Evolutionary conservation across 495 filamentous ascomycete genomes (phyloP).

Genomic region (Parathielavia appendiculata): DNA sequence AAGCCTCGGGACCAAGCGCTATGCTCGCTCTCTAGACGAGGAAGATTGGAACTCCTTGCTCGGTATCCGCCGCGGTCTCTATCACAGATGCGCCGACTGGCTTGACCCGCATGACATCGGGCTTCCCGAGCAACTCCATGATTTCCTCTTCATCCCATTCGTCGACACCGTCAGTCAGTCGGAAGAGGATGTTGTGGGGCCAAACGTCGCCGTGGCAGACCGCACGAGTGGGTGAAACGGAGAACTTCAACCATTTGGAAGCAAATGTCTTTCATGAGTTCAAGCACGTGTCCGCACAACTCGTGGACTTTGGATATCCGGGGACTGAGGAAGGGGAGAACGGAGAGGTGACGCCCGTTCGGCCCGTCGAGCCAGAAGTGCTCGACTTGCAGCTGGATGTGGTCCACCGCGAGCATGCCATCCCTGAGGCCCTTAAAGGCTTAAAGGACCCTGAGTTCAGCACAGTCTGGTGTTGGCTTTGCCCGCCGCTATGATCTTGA

Average conservation of each 20-base stretch:
- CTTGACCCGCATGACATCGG: not conserved
- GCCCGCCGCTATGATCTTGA: constrained; percentile 27
- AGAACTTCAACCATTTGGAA: constrained; percentile 21
- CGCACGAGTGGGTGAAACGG: constrained; percentile 21
- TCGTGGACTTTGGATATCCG: not conserved
- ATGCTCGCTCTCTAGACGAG: constrained; percentile 7
- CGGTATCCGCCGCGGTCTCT: not conserved
- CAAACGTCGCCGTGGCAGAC: constrained; percentile 31
- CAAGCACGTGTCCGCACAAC: constrained; percentile 2
- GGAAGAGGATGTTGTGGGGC: constrained; percentile 24
- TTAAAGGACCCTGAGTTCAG: constrained; percentile 20
- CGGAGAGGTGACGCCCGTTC: constrained; percentile 38
- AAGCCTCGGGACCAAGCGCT: not conserved
- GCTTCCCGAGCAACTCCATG: constrained; percentile 11
- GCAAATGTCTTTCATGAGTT: constrained; percentile 25
- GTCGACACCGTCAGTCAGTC: constrained; percentile 23
- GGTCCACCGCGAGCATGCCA: constrained; percentile 2
- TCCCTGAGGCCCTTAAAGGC: constrained; percentile 7
- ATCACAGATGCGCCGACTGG: not conserved
- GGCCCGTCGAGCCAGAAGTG: constrained; percentile 38
- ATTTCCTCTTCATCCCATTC: constrained; percentile 16
- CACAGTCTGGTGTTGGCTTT: constrained; percentile 6
- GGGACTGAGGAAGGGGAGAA: constrained; percentile 26
- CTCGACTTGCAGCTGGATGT: constrained; percentile 24
- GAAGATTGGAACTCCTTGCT: constrained; percentile 21